Percentiles rank a stretch among this genome's conserved stretches.
These are phyloP conservation scores for Colletotrichum eleusines DNA, from an alignment of 2,329 filamentous ascomycete species.

Conservation along the genomic window DNA sequence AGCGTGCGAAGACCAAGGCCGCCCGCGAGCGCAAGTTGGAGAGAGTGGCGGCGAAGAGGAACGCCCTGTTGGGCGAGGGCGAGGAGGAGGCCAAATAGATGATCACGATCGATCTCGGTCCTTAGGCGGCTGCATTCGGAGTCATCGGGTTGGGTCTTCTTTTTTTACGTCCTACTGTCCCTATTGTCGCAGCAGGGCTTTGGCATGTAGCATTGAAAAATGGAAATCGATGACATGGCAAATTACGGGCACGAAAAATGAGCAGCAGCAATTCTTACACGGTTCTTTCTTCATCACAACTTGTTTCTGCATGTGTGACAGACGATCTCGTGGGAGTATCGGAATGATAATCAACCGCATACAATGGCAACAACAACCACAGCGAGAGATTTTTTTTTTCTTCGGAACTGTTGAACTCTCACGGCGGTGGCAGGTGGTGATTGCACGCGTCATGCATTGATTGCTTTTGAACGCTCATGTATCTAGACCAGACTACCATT, in stretches of 20 bases:
- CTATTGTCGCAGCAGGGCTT: constrained; percentile 64
- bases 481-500: no score
- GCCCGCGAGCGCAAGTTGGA: constrained; percentile 98
- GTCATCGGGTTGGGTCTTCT: constrained; percentile 68
- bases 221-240: constrained; percentile 56
- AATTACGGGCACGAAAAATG: constrained; percentile 43
- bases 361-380: no score
- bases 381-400: no score
- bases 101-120: constrained; percentile 58
- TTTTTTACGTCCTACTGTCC: constrained; percentile 61
- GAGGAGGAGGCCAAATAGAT: constrained; percentile 66
- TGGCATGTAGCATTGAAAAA: constrained; percentile 70
- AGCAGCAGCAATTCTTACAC: constrained; percentile 39
- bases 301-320: background rate
- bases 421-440: background rate
- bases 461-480: background rate
- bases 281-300: constrained; percentile 22
- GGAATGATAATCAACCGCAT: background rate
- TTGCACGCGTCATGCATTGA: background rate
- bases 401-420: background rate
- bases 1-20: constrained; percentile 99
- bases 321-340: background rate
- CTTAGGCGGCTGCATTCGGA: constrained; percentile 70
- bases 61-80: constrained; percentile 81
- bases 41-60: constrained; percentile 91